These are phyloP conservation scores for Jamesozyma jinghongensis DNA, from an alignment of 805 yeast genomes.

Conservation along the genomic window DNA sequence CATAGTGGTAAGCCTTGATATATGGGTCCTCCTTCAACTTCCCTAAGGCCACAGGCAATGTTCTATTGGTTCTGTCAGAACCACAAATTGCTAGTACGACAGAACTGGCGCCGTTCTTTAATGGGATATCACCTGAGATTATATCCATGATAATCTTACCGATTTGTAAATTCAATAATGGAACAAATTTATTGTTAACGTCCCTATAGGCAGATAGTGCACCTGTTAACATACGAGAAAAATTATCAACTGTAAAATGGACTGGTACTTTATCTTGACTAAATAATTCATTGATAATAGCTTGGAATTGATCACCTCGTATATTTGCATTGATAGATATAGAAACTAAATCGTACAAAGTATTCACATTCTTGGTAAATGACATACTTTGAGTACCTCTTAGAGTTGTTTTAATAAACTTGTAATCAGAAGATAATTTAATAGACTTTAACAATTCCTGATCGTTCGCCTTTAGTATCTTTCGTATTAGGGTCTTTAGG, in stretches of 20 bases:
- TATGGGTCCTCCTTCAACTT: conserved; percentile 48
- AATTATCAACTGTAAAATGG: conserved; percentile 62
- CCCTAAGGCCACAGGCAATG: conserved; percentile 54
- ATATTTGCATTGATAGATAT: conserved; percentile 32
- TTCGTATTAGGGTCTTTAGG: conserved; percentile 49
- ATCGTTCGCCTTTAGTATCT: conserved; percentile 40
- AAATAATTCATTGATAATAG: conserved; percentile 47
- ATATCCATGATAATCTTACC: conserved; percentile 47
- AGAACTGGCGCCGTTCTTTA: conserved; percentile 46
- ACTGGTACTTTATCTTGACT: conserved; percentile 47
- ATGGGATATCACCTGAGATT: conserved; percentile 43
- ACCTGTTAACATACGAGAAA: conserved; percentile 50
- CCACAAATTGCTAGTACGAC: conserved; percentile 55
- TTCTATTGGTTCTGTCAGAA: conserved; percentile 41
- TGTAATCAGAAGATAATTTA: conserved; percentile 28
- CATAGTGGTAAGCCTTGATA: conserved; percentile 40
- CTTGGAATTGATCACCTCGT: conserved; percentile 40
- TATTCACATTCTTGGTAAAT: conserved; percentile 24
- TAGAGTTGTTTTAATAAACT: conserved; percentile 27
- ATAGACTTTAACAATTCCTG: conserved; percentile 31
- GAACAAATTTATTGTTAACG: conserved; percentile 45
- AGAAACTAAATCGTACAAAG: conserved; percentile 37
- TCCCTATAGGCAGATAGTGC: conserved; percentile 55
- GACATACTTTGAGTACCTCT: conserved; percentile 22
- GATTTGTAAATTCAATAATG: conserved; percentile 54